Conservation (phyloP, 225 moss, liverwort and hornwort genomes). For the Physcomitrium patens region DNA sequence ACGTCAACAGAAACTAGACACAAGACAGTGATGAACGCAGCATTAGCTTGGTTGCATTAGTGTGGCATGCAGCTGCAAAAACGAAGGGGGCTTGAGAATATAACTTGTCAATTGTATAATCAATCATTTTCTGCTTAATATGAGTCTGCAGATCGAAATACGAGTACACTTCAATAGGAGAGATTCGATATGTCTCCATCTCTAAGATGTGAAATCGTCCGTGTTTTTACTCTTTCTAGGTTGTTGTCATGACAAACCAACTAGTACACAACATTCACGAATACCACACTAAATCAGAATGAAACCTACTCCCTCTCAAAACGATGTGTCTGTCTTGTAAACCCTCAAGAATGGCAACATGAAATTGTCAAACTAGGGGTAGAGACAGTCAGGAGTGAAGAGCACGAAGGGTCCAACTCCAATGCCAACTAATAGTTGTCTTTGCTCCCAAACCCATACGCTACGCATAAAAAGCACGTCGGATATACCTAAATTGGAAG, state of each 20-base stretch:
- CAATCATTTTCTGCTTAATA: too few relatives aligned
- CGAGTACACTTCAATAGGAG: too few relatives aligned
- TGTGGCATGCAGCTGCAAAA: neutral
- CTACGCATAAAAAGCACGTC: constrained; percentile 7
- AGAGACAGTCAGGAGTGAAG: constrained; percentile 15
- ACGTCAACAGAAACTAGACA: neutral
- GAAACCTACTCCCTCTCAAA: constrained; percentile 4
- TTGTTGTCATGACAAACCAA: neutral
- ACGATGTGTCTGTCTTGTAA: neutral
- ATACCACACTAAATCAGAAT: constrained; percentile 14
- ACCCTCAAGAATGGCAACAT: constrained; percentile 5
- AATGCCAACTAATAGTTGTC: constrained; percentile 2
- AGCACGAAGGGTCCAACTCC: constrained; percentile 13
- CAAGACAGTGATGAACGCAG: neutral
- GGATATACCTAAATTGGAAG: constrained; percentile 17
- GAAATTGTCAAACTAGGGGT: constrained; percentile 23
- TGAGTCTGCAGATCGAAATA: too few relatives aligned
- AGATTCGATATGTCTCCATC: too few relatives aligned
- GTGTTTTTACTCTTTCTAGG: neutral
- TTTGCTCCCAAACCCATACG: constrained; percentile 14
- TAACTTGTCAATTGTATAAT: too few relatives aligned
- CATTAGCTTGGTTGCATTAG: neutral
- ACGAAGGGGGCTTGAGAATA: neutral
- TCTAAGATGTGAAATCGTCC: too few relatives aligned
- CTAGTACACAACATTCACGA: neutral